Evolutionary conservation across 768 basidiomycete genomes (phyloP).

Genomic region (Rhizopogon roseolus): DNA sequence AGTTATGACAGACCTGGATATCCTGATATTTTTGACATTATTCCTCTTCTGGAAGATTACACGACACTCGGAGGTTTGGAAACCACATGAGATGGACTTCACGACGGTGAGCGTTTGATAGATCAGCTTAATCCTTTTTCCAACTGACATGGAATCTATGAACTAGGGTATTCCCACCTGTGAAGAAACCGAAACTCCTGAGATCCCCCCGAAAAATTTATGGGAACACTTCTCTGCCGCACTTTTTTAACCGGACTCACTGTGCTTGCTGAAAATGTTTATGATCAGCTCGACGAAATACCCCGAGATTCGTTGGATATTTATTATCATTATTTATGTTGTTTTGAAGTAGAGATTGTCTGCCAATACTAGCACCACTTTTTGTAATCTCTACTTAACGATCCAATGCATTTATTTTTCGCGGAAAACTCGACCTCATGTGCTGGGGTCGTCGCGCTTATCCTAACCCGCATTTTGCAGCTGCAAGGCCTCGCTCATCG

Average conservation of each 20-base stretch:
- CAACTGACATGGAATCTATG: neutral
- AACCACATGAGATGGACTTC: conserved; percentile 64
- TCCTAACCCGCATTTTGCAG: no score
- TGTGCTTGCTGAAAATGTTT: neutral
- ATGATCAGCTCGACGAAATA: neutral
- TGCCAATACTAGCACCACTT: neutral
- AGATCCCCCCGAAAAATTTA: conserved; percentile 45
- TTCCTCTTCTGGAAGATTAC: conserved; percentile 17
- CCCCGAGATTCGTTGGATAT: neutral
- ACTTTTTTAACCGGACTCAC: conserved; percentile 38
- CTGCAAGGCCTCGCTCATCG: no score
- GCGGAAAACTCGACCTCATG: no score
- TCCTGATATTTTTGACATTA: conserved; percentile 15
- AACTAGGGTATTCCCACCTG: conserved; percentile 56
- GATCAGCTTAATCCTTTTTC: neutral
- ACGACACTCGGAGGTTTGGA: conserved; percentile 35
- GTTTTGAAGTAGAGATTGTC: neutral
- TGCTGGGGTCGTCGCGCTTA: no score
- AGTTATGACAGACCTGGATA: conserved; percentile 26
- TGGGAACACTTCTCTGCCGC: conserved; percentile 43
- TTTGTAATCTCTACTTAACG: no score
- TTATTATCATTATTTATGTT: no score
- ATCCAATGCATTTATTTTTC: no score
- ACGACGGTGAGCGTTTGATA: conserved; percentile 42
- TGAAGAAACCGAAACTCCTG: conserved; percentile 62